These are phyloP conservation scores for Penicillium sp. DNA, from an alignment of 2,329 filamentous ascomycete species.

Conservation along the genomic window DNA sequence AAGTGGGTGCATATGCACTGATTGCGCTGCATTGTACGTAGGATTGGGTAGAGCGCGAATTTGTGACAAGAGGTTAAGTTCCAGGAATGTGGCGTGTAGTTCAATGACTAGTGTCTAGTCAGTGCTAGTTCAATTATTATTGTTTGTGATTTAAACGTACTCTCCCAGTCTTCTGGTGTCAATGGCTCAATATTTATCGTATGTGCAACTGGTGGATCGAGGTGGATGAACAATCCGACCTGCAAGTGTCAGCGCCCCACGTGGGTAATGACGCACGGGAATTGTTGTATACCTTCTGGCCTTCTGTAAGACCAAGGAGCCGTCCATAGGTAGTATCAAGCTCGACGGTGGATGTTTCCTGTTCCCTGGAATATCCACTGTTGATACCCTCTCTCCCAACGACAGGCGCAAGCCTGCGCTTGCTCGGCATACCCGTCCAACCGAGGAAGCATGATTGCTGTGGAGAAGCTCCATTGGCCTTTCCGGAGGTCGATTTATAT, in stretches of 20 bases:
- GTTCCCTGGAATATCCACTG: constrained; percentile 63
- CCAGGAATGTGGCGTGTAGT: constrained; percentile 90
- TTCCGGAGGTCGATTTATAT: constrained; percentile 63
- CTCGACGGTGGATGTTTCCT: constrained; percentile 76
- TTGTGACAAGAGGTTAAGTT: constrained; percentile 88
- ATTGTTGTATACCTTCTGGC: constrained; percentile 65
- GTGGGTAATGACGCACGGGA: not conserved
- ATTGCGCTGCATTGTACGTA: constrained; percentile 55
- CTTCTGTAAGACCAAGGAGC: constrained; percentile 73
- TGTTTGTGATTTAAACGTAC: constrained; percentile 37
- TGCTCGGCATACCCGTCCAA: constrained; percentile 98
- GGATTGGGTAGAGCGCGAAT: constrained; percentile 93
- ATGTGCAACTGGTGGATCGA: constrained; percentile 86
- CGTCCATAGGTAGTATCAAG: constrained; percentile 81
- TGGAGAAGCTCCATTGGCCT: constrained; percentile 48
- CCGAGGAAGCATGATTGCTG: constrained; percentile 79
- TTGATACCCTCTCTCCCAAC: constrained; percentile 71
- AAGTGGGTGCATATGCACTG: constrained; percentile 68
- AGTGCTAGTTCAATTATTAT: not conserved
- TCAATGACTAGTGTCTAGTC: constrained; percentile 66
- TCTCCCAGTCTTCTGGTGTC: constrained; percentile 96
- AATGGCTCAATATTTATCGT: constrained; percentile 96
- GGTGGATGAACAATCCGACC: constrained; percentile 67
- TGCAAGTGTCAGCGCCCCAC: constrained; percentile 43
- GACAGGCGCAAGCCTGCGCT: constrained; percentile 71